These are phyloP conservation scores for Quercus cerris DNA, from an alignment of 306 rosid species.

Conservation along the genomic window DNA sequence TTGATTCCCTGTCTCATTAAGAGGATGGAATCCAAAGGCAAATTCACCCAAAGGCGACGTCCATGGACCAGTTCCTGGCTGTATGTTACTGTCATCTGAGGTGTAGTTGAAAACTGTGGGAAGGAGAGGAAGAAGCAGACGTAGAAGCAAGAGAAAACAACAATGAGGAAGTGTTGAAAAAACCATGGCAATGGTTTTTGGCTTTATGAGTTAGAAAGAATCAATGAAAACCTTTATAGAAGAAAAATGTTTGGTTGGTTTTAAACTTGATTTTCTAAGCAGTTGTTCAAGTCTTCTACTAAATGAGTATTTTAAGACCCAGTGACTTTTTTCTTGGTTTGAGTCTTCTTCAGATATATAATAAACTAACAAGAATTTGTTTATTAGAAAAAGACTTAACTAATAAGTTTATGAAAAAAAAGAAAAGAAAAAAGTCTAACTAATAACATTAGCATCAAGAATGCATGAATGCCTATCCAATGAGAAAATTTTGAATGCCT, in stretches of 20 bases:
- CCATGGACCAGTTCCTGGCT: neutral
- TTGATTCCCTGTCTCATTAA: neutral
- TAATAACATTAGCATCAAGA: no score
- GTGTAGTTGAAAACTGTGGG: neutral
- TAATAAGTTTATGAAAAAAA: no score
- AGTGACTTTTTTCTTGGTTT: no score
- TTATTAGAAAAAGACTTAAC: no score
- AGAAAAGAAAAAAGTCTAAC: no score
- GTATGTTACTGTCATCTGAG: neutral
- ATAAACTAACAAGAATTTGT: no score
- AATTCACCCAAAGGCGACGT: constrained; percentile 2
- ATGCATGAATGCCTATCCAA: no score
- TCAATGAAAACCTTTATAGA: neutral
- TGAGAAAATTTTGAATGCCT: no score
- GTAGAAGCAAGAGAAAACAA: neutral
- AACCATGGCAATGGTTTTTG: neutral
- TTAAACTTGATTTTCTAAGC: neutral
- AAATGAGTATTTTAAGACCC: no score
- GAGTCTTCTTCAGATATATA: no score
- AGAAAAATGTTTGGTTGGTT: neutral
- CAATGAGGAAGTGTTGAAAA: neutral
- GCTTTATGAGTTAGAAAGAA: neutral
- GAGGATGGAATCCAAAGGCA: constrained; percentile 4
- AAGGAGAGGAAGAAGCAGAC: neutral
- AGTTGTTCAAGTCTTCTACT: no score